Base-by-base conservation (phyloP, 2,329 filamentous ascomycete species). In the Fusarium sp. region DNA sequence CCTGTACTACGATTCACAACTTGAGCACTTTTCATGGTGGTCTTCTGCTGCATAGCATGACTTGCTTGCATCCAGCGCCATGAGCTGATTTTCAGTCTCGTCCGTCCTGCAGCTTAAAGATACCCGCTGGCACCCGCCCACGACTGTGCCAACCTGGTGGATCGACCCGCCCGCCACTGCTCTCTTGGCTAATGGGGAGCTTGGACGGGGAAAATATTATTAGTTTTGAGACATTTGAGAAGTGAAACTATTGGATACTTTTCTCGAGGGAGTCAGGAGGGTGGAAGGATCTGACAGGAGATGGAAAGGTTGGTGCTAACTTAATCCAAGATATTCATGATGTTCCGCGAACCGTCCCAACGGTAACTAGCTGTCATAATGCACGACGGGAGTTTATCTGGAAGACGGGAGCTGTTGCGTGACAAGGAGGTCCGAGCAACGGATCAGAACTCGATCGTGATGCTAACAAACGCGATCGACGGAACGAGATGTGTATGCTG, bases 21-120 rank as follows among this genome's bases (percentile, higher is more conserved):
- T 28, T 24, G 35, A 58, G 36, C 26, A 36, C 42, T 58, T 39
- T 58, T 51, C 54, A 62, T 39, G 41, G 33, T 39, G 12, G 38
- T 61, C 55, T 38, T 70, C 55, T 75, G 45, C 66, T 74, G 73
- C 69, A 78, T 70, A 69, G 63, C 69, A 78, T 76, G 72, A 74
- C 75, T 72, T 77, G 56, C 64, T 73, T 78, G 72, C 69, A 66
- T 55, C 65, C 66, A 73, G 56, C 73, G 69, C 75, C 67, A 78
- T 78, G 75, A 65, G 67, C 72, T 76, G 73, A 78, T 75, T 72
- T 47, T 62, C 56, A 74, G 70, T 72, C 75, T 76, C 63, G 49
- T 63, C 62, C 47, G 51, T 69, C 59, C 64, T 73, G 63, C 66
- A 75, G 33, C 35, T 39, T 39, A 54, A 39, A 61, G 65, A 67